Base-by-base conservation (phyloP, 352 stramenopile genomes). In the Globisporangium uncinulatum region DNA sequence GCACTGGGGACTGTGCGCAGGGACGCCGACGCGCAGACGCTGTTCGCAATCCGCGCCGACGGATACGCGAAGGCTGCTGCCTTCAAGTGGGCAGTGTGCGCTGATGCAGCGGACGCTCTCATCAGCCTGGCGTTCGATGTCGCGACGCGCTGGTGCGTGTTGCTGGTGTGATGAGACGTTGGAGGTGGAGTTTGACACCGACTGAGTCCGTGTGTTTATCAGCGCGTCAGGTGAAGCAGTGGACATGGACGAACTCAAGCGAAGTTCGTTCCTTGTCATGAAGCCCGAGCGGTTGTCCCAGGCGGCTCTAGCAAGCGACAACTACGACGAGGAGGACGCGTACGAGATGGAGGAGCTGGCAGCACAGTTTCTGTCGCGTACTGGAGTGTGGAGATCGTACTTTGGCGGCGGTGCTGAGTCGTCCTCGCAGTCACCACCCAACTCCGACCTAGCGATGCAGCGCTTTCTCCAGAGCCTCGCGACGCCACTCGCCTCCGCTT, bases 1-100 rank as follows among this genome's bases (percentile, higher is more conserved):
- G 69, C 75, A 39, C 48, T 59, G 57, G 75, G 76, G 15, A 59
- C 44, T 37, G 19, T 31, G 2, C 75, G 61, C n/a, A 68, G 75
- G 55, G 68, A 84, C 47, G 39, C 57, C 51, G 70, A 79, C 29
- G 59, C 57, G 51, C 57, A 70, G 20, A 59, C 65, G 17, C 45
- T 86, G 6, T 41, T 66, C 24, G 62, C 64, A 3, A 56, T 85
- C 56, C 75, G 71, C 13, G 39, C 24, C 21, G 47, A 66, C 32
- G 64, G 54, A 32, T 43, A 58, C 19, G 66, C 65, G 17, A 76
- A 72, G 21, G 47, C 69, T 3, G 42, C 61, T 3, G 39, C 67
- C 24, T 48, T 57, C 21, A 58, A 59, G 14, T 64, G 57, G 59
- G 31, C 42, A 1, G 46, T 71, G 5, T 79, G 71, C 24, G 56